phyloP scores from a whole-genome alignment of 306 rosid species.

The Prunus kanzakura region DNA sequence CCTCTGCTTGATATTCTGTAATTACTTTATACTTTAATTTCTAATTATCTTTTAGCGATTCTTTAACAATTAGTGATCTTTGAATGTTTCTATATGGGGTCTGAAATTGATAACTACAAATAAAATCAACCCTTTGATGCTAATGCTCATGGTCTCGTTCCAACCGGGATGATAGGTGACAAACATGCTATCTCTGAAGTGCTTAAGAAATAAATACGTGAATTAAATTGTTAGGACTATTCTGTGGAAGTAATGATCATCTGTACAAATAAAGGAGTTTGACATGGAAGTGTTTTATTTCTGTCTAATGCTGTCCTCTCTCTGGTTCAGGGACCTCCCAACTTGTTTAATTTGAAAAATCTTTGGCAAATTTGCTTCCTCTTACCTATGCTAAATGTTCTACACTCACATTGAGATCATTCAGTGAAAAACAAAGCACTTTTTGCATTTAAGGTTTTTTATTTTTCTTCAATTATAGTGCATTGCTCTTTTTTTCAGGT shows the following conservation, averaged over 20 bases:
- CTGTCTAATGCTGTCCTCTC: not conserved
- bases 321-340: not conserved
- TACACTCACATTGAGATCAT: not conserved
- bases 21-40: not conserved
- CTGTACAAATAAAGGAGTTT: not conserved
- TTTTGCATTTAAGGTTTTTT: not conserved
- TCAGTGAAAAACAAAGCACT: not conserved
- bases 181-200: not conserved
- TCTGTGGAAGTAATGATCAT: not conserved
- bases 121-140: not conserved
- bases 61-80: not conserved
- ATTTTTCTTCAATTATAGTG: not conserved
- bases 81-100: constrained; percentile 1
- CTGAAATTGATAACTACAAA: not conserved
- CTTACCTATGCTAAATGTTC: not conserved
- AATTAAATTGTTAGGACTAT: not conserved
- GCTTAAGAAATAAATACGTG: not conserved
- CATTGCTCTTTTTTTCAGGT: constrained; percentile 44
- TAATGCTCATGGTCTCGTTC: constrained; percentile 1
- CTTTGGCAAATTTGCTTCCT: not conserved
- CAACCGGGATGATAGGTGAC: not conserved
- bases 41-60: not conserved
- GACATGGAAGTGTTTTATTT: not conserved
- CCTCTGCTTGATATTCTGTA: not conserved
- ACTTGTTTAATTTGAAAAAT: not conserved